These are phyloP conservation scores for Quercus alba DNA, from an alignment of 306 rosid species.

Conservation along the genomic window DNA sequence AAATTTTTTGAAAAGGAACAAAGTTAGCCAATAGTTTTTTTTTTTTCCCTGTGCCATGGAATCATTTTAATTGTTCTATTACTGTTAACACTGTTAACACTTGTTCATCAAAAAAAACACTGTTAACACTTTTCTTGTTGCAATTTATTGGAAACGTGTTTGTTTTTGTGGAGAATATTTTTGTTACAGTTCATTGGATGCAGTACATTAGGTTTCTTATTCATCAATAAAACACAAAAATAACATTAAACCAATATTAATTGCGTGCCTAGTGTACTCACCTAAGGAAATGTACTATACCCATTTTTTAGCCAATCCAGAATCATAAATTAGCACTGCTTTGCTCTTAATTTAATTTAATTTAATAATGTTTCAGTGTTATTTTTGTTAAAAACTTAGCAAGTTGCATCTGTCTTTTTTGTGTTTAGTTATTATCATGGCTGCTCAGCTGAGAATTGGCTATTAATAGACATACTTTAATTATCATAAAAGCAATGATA, in stretches of 20 bases:
- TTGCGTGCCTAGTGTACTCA: too few relatives aligned
- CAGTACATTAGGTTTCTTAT: too few relatives aligned
- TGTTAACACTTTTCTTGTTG: background rate
- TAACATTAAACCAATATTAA: too few relatives aligned
- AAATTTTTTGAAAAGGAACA: background rate
- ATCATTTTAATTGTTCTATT: background rate
- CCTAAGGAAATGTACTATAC: too few relatives aligned
- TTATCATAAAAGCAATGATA: constrained; percentile 1
- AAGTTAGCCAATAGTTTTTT: constrained; percentile 10
- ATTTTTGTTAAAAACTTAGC: constrained; percentile 1
- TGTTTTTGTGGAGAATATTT: background rate
- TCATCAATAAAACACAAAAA: too few relatives aligned
- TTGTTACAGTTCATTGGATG: too few relatives aligned
- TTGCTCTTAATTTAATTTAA: background rate
- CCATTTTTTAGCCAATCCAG: background rate
- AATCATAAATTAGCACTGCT: background rate
- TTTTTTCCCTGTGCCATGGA: constrained; percentile 9
- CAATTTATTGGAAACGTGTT: background rate
- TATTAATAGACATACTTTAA: background rate
- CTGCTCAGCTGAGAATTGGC: background rate
- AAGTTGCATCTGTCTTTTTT: background rate
- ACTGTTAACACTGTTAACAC: background rate
- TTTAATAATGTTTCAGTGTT: background rate
- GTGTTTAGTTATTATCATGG: background rate
- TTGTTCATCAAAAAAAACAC: too few relatives aligned